Evolutionary conservation across 495 filamentous ascomycete species (phyloP).

Genomic region (Parathielavia appendiculata): DNA sequence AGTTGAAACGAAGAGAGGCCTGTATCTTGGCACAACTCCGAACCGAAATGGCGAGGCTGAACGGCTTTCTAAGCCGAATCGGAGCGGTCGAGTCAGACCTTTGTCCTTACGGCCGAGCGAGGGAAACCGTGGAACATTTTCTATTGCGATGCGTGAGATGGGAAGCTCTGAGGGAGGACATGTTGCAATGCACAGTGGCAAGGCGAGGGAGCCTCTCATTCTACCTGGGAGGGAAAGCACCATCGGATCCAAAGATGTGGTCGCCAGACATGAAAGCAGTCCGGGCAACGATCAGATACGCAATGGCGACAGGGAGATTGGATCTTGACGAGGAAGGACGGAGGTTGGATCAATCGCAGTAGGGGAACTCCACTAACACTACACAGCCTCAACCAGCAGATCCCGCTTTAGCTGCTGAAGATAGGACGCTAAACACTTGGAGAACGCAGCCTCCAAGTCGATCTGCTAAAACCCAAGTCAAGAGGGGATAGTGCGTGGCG

Average conservation of each 20-base stretch:
- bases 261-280: too few species aligned
- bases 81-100: constrained; percentile 22
- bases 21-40: constrained; percentile 32
- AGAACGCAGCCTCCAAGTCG: constrained; percentile 16
- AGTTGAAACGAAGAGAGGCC: constrained; percentile 24
- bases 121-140: constrained; percentile 21
- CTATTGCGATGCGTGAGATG: constrained; percentile 33
- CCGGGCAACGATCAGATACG: constrained; percentile 26
- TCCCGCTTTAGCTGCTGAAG: constrained; percentile 18
- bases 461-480: constrained; percentile 14
- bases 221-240: too few species aligned
- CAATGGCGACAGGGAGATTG: constrained; percentile 36
- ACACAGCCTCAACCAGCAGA: constrained; percentile 13
- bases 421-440: constrained; percentile 21
- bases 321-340: constrained; percentile 20
- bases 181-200: constrained; percentile 32
- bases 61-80: constrained; percentile 33
- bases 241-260: too few species aligned
- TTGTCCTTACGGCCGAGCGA: constrained; percentile 24
- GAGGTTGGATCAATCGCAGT: background rate
- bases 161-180: constrained; percentile 29
- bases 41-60: constrained; percentile 36
- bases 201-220: constrained; percentile 20
- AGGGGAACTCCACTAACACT: constrained; percentile 9
- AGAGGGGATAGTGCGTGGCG: constrained; percentile 4